Percentiles rank a stretch among this genome's conserved stretches.
phyloP scores from a whole-genome alignment of 768 basidiomycete genomes.

The Amanita rubescens region DNA sequence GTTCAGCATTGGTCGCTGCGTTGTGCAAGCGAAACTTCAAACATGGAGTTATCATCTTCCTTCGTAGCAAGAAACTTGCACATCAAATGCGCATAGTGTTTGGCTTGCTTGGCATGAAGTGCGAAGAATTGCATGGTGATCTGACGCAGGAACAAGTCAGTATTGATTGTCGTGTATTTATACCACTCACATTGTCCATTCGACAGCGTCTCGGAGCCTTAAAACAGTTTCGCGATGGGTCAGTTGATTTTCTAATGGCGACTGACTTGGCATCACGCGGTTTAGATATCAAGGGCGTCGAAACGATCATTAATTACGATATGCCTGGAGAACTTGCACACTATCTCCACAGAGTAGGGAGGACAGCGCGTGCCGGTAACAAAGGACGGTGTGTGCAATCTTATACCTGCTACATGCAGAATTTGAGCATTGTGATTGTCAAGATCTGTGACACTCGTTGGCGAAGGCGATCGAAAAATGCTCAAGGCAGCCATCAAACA shows the following conservation, averaged over 20 bases:
- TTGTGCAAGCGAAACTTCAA: conserved; percentile 88
- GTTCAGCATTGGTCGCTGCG: conserved; percentile 68
- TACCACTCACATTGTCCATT: conserved; percentile 1
- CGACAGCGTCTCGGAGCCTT: conserved; percentile 77
- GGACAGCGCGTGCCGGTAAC: conserved; percentile 92
- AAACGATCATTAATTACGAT: conserved; percentile 98
- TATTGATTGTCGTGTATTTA: conserved; percentile 3
- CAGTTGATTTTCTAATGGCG: conserved; percentile 89
- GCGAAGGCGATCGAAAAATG: conserved; percentile 94
- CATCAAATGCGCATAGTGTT: conserved; percentile 97
- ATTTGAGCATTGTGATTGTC: conserved; percentile 4
- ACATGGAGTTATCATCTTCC: conserved; percentile 81
- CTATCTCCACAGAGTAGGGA: conserved; percentile 94
- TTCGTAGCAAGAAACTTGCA: conserved; percentile 93
- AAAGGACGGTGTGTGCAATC: conserved; percentile 68
- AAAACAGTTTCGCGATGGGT: conserved; percentile 79
- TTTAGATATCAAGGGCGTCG: conserved; percentile 94
- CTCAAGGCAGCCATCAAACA: conserved; percentile 94
- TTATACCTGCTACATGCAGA: neutral
- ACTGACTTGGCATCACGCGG: conserved; percentile 95
- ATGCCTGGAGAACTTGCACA: conserved; percentile 92
- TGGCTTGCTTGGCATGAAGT: conserved; percentile 78
- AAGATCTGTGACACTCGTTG: conserved; percentile 91
- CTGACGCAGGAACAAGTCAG: conserved; percentile 90
- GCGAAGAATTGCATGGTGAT: conserved; percentile 92